A percentile compares a stretch with the other conserved stretches of the same genome.
phyloP scores from a whole-genome alignment of 495 filamentous ascomycete genomes.

The Penicillium argentinense region DNA sequence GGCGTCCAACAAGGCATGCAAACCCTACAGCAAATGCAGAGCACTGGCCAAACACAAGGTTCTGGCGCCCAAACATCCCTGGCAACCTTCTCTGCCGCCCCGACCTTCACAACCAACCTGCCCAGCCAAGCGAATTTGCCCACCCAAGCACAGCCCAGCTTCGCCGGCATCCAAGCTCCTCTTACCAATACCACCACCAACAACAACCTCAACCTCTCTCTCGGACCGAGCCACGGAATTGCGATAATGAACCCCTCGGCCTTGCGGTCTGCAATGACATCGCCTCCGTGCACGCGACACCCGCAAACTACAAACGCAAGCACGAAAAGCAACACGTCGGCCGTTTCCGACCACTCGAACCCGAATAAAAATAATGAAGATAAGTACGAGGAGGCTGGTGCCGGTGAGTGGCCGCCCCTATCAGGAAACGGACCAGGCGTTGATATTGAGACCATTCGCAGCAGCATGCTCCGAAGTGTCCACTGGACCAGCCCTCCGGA shows the following conservation, averaged over 20 bases:
- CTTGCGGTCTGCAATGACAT: neutral
- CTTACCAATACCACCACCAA: no score
- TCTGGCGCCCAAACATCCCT: no score
- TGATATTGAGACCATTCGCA: slow-evolving; percentile 1
- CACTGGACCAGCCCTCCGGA: neutral
- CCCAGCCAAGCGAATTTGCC: no score
- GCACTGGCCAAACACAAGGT: no score
- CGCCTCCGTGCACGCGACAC: no score
- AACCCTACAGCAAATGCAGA: slow-evolving; percentile 6
- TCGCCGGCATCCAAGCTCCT: no score
- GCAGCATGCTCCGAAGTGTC: slow-evolving; percentile 9
- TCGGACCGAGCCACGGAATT: neutral
- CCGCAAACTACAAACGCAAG: neutral
- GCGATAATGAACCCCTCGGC: neutral
- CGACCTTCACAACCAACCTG: no score
- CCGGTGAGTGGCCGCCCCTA: neutral
- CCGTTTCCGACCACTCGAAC: neutral
- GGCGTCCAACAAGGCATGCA: neutral
- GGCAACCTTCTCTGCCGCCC: no score
- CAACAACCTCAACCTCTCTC: slow-evolving; percentile 5
- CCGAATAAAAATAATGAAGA: no score
- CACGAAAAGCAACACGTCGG: neutral
- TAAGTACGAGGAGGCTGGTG: no score
- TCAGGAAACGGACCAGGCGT: neutral
- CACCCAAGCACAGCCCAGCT: neutral